Base-by-base conservation (phyloP, 1,284 basidiomycete genomes). In the Boletus mariae region DNA sequence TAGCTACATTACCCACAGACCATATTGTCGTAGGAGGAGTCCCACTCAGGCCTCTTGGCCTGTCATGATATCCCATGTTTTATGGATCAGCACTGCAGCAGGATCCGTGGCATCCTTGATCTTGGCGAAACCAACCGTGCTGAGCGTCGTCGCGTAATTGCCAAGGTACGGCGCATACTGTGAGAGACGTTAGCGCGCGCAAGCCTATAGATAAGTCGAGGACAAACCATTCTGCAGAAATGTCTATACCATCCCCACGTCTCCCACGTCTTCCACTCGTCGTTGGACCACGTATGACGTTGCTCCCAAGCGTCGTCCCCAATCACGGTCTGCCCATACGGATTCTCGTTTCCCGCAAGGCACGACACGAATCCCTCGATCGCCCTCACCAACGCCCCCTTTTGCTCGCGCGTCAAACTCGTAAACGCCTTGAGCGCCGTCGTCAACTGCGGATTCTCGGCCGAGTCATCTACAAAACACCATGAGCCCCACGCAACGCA, bases 161-260 rank as follows among this genome's bases (percentile, higher is more conserved):
- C 83, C 80, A 41, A 91, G 69, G 65, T 90, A 89, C 0, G 87
- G 84, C 7, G 87, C 80, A 61, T 88, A 91, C 90, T 91, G 55
- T 13, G 49, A 25, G 1, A 35, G 10, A 40, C 12, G 32, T 52
- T 2, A 54, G 46, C 10, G 32, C 20, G 48, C 20, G 20, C 20
- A 17, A 4, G 15, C 38, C 32, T 9, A 28, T 43, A 49, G 8
- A n/a, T 2, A 9, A 28, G 15, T 5, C 6, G 46, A 35, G 12
- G 28, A 63, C 86, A 63, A 56, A 93, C 91, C 66, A 73, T 77
- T 64, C 90, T 76, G 69, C 87, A 89, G 73, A 92, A 92, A 62
- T 94, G 89, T 54, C 87, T 76, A 62, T 88, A 92, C 91, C 90
- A 93, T 5, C 87, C 84, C 85, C 89, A 91, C 0, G 86, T 87